Conservation (phyloP, 352 stramenopile genomes). For the Phytophthora hibernalis region DNA sequence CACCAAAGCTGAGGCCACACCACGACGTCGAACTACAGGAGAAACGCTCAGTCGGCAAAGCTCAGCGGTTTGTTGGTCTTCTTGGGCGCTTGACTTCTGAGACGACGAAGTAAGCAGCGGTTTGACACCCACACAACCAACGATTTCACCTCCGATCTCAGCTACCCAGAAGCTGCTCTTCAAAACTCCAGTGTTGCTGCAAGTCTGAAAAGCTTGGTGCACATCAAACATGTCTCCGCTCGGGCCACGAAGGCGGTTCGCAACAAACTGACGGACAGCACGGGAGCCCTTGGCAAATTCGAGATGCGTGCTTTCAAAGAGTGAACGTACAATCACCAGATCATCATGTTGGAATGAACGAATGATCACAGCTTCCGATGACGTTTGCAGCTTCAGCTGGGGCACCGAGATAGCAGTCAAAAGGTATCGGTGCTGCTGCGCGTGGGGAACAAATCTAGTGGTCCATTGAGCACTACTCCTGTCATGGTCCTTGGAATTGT, state of each 20-base stretch:
- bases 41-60: constrained; percentile 70
- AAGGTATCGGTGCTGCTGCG: constrained; percentile 27
- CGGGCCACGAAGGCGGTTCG: constrained; percentile 52
- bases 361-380: constrained; percentile 36
- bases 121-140: constrained; percentile 73
- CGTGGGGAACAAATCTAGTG: constrained; percentile 17
- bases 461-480: constrained; percentile 38
- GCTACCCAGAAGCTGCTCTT: constrained; percentile 72
- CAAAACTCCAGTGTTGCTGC: constrained; percentile 2
- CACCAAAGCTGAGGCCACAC: constrained; percentile 60
- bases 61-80: constrained; percentile 38
- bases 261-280: constrained; percentile 75
- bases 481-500: constrained; percentile 30
- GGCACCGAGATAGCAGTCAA: constrained; percentile 24
- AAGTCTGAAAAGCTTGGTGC: constrained; percentile 43
- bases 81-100: not conserved
- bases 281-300: constrained; percentile 59
- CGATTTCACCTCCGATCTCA: constrained; percentile 41
- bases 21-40: constrained; percentile 44
- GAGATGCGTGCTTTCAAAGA: constrained; percentile 71
- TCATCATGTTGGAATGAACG: constrained; percentile 63
- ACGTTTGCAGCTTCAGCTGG: not conserved
- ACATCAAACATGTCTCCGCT: constrained; percentile 67
- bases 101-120: constrained; percentile 14
- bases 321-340: constrained; percentile 46